Evolutionary conservation across 1,284 basidiomycete species (phyloP).

Genomic region (Somion occarium): DNA sequence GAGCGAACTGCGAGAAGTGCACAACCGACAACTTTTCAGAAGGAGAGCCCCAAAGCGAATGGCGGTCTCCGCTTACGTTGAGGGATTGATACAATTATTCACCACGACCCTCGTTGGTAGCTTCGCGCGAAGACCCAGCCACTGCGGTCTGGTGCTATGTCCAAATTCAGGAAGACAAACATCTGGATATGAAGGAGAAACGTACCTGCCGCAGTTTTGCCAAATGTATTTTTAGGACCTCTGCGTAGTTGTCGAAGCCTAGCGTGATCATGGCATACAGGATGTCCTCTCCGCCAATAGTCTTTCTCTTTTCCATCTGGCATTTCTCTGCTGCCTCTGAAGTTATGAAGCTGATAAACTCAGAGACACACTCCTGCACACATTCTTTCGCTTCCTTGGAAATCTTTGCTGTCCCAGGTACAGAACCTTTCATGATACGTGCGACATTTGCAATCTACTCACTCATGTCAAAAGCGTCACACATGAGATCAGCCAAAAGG

Average conservation of each 20-base stretch:
- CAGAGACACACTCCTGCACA: slow-evolving; percentile 94
- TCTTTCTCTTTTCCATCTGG: slow-evolving; percentile 81
- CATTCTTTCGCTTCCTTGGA: slow-evolving; percentile 97
- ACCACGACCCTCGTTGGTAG: slow-evolving; percentile 1
- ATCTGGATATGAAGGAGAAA: slow-evolving; percentile 9
- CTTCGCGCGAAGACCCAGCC: slow-evolving; percentile 4
- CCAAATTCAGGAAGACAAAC: neutral
- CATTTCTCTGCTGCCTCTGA: slow-evolving; percentile 88
- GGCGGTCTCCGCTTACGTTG: too few relatives aligned
- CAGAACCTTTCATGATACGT: slow-evolving; percentile 88
- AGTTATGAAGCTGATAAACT: slow-evolving; percentile 95
- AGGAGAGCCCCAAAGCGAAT: too few relatives aligned
- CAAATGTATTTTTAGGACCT: slow-evolving; percentile 85
- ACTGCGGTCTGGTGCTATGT: slow-evolving; percentile 5
- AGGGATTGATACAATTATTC: too few relatives aligned
- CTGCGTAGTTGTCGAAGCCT: slow-evolving; percentile 94
- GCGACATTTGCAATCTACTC: slow-evolving; percentile 90
- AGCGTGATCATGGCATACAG: slow-evolving; percentile 84
- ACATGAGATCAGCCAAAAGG: neutral
- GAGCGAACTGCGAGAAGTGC: too few relatives aligned
- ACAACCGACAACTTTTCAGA: too few relatives aligned
- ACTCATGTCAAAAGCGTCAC: neutral
- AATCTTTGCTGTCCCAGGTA: slow-evolving; percentile 92
- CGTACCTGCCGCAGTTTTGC: slow-evolving; percentile 83
- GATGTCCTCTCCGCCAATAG: slow-evolving; percentile 90